These are phyloP conservation scores for Prototheca cutis DNA, from an alignment of 163 green algal species.

Conservation along the genomic window DNA sequence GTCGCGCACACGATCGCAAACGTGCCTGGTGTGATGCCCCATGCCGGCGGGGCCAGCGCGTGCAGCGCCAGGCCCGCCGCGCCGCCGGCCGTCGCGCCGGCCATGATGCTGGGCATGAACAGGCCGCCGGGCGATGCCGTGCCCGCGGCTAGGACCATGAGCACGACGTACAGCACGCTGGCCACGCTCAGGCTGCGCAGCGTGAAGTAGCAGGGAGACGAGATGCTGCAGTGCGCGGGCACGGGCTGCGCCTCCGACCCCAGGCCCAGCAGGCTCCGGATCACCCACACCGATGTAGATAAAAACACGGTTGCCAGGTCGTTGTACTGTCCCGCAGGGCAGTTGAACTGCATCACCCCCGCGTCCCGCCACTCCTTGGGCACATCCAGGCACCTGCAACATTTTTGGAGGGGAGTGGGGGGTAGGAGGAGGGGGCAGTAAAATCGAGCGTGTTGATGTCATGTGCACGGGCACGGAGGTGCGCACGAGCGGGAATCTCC, in stretches of 20 bases:
- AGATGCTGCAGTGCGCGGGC: slow-evolving; percentile 14
- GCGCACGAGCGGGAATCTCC: too few relatives aligned
- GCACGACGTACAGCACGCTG: slow-evolving; percentile 50
- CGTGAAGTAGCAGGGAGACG: slow-evolving; percentile 44
- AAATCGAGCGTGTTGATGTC: too few relatives aligned
- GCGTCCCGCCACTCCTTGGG: slow-evolving; percentile 8
- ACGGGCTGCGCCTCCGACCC: slow-evolving; percentile 21
- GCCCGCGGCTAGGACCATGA: slow-evolving; percentile 65
- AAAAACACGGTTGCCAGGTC: slow-evolving; percentile 77
- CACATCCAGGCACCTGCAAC: slow-evolving; percentile 20
- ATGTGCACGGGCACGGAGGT: too few relatives aligned
- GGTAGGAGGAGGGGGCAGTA: not conserved
- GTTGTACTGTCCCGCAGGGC: slow-evolving; percentile 56
- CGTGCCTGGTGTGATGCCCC: slow-evolving; percentile 71
- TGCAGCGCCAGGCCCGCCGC: slow-evolving; percentile 11
- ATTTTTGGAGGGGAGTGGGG: not conserved
- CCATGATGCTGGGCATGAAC: slow-evolving; percentile 85
- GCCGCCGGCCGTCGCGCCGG: slow-evolving; percentile 29
- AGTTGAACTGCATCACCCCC: slow-evolving; percentile 3
- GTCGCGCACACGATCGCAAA: slow-evolving; percentile 76
- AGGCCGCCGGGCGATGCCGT: slow-evolving; percentile 72
- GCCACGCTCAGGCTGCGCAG: slow-evolving; percentile 47
- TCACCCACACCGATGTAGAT: slow-evolving; percentile 8
- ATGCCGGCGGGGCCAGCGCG: slow-evolving; percentile 35
- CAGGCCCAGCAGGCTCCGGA: slow-evolving; percentile 19